Base-by-base conservation (phyloP, 768 basidiomycete species). In the Boletus barrowsii region DNA sequence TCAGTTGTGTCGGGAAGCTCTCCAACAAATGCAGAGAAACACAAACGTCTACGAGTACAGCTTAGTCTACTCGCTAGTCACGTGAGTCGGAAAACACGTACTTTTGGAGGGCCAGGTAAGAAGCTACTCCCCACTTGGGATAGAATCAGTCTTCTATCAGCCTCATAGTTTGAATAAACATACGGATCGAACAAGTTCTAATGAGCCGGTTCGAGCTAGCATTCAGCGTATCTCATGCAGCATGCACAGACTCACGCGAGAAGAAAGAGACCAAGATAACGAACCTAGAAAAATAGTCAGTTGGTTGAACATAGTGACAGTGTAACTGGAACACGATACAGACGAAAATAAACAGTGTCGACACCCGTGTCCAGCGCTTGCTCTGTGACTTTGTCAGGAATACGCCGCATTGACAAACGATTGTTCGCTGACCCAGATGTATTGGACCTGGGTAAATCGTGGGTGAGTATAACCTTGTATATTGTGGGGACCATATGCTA, bases 291-390 rank as follows among this genome's bases (percentile, higher is more conserved):
- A 5, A 10, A 26, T 30, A 32, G 11, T 32, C 11, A 32, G 32
- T 5, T 32, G 0, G 11, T 13, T 24, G 17, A 13, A 8, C 26
- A 32, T 24, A 2, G 22, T 32, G 32, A 32, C 32, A 11, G 11
- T 11, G 4, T n/a, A 15, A 6, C 20, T 32, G n/a, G n/a, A n/a
- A n/a, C n/a, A n/a, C 3, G 13, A 10, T 6, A 32, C 32, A 32
- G 11, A 58, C 58, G 4, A 59, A 10, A 33, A 56, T 18, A 20
- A 49, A 59, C n/a, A 59, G 17, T 3, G 41, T 53, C 1, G 55
- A 57, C 9, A 56, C 51, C 40, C 32, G 35, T 4, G 42, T 39
- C 58, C 58, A 56, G 0, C 42, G 54, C 22, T 48, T 52, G 11
- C 9, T 49, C 59, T 60, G 30, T 11, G 22, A 0, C 3, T 0